Base-by-base conservation (phyloP, 2,329 filamentous ascomycete genomes). In the Sporothrix protearum region DNA sequence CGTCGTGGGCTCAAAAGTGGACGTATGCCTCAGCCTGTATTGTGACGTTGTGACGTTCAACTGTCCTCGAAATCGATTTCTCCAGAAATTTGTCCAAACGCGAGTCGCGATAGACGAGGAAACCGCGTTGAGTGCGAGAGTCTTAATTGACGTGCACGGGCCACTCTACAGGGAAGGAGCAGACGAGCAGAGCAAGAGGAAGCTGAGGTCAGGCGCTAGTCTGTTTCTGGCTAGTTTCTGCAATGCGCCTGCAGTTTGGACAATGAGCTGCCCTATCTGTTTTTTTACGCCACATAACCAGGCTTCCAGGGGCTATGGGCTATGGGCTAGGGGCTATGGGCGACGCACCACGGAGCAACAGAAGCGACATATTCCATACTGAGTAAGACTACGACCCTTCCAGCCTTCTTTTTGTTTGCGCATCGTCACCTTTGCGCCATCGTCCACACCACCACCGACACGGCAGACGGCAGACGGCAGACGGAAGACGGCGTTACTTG, bases 51-150 rank as follows among this genome's bases (percentile, higher is more conserved):
- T 19, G 36, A 3, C 12, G 6, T 22, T 28, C 8, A 28, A 36
- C n/a, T 25, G 59, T 36, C 64, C 47, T 33, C 51, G 47, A 33
- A 30, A 39, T 47, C 39, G 67, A n/a, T 47, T 22, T 33, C 22
- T 19, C 30, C 22, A 45, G 30, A 61, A 45, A 71, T 68, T 53
- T 53, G 55, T 36, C 39, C 14, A 53, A 59, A 74, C 72, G 73
- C 73, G 72, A 53, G 30, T 73, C 73, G 73, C 72, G 73, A 72
- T 66, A 16, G 47, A 55, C 19, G 16, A 39, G 22, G 55, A 61
- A 61, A 73, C 53, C 69, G 73, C 73, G 71, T 71, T 59, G 55
- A 67, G 73, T 71, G 69, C n/a, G n/a, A n/a, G n/a, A n/a, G n/a
- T n/a, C n/a, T 49, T 74, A 55, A 59, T 49, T 55, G 72, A 47